phyloP scores from a whole-genome alignment of 768 basidiomycete species.

The Tricholoma terreum region DNA sequence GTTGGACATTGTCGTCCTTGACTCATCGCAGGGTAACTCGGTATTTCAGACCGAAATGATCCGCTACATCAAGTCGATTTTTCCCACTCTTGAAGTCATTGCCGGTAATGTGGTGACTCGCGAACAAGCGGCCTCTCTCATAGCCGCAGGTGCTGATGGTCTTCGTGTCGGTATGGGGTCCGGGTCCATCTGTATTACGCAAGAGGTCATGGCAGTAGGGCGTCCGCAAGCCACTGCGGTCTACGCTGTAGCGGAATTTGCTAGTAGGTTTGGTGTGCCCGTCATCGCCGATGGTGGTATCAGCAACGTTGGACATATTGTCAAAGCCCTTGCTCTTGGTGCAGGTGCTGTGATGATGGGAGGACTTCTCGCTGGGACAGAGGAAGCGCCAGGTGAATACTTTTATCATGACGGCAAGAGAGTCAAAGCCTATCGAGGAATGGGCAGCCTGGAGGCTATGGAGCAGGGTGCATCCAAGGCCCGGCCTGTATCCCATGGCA shows the following conservation, averaged over 20 bases:
- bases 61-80: constrained; percentile 84
- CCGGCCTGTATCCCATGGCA: constrained; percentile 30
- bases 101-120: constrained; percentile 98
- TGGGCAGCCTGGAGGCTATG: constrained; percentile 97
- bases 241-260: constrained; percentile 93
- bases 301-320: constrained; percentile 93
- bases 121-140: constrained; percentile 92
- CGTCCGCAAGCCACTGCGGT: constrained; percentile 98
- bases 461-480: constrained; percentile 60
- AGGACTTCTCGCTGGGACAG: constrained; percentile 89
- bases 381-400: constrained; percentile 97
- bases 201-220: constrained; percentile 99
- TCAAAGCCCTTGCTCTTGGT: constrained; percentile 92
- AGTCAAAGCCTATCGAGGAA: constrained; percentile 97
- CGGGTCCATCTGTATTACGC: constrained; percentile 98
- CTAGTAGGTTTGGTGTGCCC: constrained; percentile 89
- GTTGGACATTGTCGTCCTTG: constrained; percentile 90
- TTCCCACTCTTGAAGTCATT: constrained; percentile 86
- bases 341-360: constrained; percentile 99
- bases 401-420: constrained; percentile 99
- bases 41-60: constrained; percentile 94
- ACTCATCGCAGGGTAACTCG: constrained; percentile 97
- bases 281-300: constrained; percentile 97
- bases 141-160: constrained; percentile 93
- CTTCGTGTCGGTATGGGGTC: constrained; percentile 97